These are phyloP conservation scores for Crithidia expoeki DNA, from an alignment of 208 protist genomes.

Conservation along the genomic window DNA sequence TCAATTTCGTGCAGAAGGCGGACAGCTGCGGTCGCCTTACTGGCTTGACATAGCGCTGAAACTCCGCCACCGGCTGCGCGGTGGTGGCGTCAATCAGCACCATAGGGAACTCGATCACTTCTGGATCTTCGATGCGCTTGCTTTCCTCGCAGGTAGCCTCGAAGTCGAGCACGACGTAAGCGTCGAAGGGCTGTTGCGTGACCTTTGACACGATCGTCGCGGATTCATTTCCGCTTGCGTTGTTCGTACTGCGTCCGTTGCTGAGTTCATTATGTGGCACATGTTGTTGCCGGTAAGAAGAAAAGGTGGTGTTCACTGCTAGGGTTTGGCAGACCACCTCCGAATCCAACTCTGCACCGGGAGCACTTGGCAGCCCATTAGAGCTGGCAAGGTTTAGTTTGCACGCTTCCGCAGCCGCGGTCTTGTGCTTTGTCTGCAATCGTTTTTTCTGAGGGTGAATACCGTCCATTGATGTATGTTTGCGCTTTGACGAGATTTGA, in stretches of 20 bases:
- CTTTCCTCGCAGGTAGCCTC: constrained; percentile 92
- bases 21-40: constrained; percentile 56
- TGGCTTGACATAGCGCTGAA: constrained; percentile 91
- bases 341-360: constrained; percentile 21
- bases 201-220: background rate
- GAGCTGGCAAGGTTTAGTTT: background rate
- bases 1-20: constrained; percentile 87
- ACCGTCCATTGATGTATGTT: constrained; percentile 3
- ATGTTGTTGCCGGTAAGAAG: background rate
- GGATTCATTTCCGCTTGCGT: background rate
- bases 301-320: background rate
- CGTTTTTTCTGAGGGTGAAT: background rate
- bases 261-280: background rate
- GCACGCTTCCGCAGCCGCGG: background rate
- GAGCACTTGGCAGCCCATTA: constrained; percentile 21
- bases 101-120: constrained; percentile 92
- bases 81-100: constrained; percentile 74
- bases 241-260: background rate
- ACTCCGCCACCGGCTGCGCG: constrained; percentile 58
- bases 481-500: background rate
- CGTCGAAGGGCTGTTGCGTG: constrained; percentile 41
- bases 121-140: constrained; percentile 41
- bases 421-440: background rate
- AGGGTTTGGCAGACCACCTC: constrained; percentile 18
- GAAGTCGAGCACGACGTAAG: constrained; percentile 94